These are phyloP conservation scores for Dryas alaskensis DNA, from an alignment of 306 rosid genomes.

Conservation along the genomic window DNA sequence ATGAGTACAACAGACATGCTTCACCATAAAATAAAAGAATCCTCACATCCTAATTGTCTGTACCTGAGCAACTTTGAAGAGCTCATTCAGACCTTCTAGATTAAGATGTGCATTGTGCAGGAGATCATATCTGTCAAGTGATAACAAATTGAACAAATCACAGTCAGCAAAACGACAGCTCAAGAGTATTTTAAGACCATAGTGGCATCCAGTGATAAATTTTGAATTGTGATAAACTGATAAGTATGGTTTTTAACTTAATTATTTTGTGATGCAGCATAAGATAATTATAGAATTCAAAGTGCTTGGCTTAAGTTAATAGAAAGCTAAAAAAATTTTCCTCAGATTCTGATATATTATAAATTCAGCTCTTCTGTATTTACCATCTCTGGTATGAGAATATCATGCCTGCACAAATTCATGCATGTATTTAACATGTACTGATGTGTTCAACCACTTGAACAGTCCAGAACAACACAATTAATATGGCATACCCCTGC, in stretches of 20 bases:
- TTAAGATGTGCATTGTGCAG: slow-evolving; percentile 96
- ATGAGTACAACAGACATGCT: background rate
- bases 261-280: background rate
- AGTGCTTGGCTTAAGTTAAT: background rate
- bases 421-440: background rate
- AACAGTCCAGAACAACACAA: background rate
- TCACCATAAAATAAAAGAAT: background rate
- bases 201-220: background rate
- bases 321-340: background rate
- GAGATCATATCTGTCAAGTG: slow-evolving; percentile 77
- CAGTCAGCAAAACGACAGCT: slow-evolving; percentile 1
- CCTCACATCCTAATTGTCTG: background rate
- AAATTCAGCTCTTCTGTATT: background rate
- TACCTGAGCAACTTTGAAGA: slow-evolving; percentile 98
- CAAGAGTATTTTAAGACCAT: slow-evolving; percentile 16
- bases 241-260: background rate
- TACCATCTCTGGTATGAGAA: background rate
- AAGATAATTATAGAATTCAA: background rate
- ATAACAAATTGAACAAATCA: slow-evolving; percentile 19
- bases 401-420: background rate
- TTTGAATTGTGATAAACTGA: background rate
- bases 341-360: background rate
- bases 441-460: background rate
- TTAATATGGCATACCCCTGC: background rate
- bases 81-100: slow-evolving; percentile 86